A percentile compares a stretch with the other conserved stretches of the same genome.
Conservation (phyloP, 306 rosid genomes). For the Astragalus membranaceus region DNA sequence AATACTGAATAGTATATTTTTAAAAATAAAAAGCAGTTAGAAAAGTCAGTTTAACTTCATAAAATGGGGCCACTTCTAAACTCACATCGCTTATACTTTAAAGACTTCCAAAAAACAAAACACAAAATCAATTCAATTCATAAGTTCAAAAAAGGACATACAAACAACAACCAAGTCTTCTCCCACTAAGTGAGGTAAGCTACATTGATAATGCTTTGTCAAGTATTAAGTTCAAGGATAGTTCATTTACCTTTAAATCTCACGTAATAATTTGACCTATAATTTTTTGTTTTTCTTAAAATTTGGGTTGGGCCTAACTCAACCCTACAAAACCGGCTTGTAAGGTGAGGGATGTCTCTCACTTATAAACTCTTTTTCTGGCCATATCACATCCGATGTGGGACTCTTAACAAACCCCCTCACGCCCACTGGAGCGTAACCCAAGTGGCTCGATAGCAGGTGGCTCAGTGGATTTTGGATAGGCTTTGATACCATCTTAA, state of each 20-base stretch:
- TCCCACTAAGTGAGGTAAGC: not conserved
- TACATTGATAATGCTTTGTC: not conserved
- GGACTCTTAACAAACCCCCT: too few species aligned
- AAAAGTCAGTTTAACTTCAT: not conserved
- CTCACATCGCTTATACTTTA: not conserved
- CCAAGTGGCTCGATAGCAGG: too few species aligned
- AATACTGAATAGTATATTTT: not conserved
- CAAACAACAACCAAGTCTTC: not conserved
- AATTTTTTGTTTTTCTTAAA: too few species aligned
- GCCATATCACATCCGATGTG: too few species aligned
- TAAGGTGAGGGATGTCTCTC: too few species aligned
- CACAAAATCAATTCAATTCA: not conserved
- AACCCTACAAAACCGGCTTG: too few species aligned
- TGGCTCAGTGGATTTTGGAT: too few species aligned
- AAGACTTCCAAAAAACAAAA: not conserved
- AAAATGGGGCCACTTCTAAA: not conserved
- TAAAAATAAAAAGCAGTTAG: not conserved
- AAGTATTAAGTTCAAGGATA: not conserved
- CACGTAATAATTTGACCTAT: not conserved
- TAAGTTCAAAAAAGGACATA: not conserved
- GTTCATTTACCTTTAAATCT: not conserved
- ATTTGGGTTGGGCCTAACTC: too few species aligned
- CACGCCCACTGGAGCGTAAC: too few species aligned
- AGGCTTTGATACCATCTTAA: too few species aligned
- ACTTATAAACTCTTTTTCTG: too few species aligned